Evolutionary conservation across 2,329 filamentous ascomycete species (phyloP).

Genomic region (Fusarium illudens): DNA sequence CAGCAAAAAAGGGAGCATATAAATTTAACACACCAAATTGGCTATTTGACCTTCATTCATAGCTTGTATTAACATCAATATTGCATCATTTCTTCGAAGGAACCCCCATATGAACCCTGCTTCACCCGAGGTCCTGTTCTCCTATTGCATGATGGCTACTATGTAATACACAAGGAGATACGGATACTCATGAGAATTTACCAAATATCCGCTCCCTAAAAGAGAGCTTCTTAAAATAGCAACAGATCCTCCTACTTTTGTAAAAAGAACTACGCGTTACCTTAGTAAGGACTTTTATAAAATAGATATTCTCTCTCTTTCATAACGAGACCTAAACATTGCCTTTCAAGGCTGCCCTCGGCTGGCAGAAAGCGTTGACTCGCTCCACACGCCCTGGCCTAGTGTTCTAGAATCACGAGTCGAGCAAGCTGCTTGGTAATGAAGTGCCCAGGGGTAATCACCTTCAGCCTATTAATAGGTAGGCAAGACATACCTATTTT

Average conservation of each 20-base stretch:
- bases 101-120: not conserved
- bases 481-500: not conserved
- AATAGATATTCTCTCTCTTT: not conserved
- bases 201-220: not conserved
- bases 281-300: not conserved
- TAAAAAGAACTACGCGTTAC: not conserved
- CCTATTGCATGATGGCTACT: not conserved
- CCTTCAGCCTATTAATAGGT: not conserved
- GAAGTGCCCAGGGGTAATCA: not conserved
- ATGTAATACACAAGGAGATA: not conserved
- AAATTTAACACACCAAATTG: not conserved
- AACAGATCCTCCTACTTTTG: not conserved
- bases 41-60: not conserved
- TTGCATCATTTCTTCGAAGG: not conserved
- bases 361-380: not conserved
- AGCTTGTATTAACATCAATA: not conserved
- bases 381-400: slow-evolving; percentile 1
- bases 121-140: not conserved
- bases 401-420: slow-evolving; percentile 10
- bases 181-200: not conserved
- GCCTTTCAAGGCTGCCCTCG: not conserved
- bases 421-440: not conserved
- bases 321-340: not conserved
- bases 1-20: not conserved
- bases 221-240: not conserved